phyloP scores from a whole-genome alignment of 1,139 yeast species.

The Nadsonia commutata region DNA sequence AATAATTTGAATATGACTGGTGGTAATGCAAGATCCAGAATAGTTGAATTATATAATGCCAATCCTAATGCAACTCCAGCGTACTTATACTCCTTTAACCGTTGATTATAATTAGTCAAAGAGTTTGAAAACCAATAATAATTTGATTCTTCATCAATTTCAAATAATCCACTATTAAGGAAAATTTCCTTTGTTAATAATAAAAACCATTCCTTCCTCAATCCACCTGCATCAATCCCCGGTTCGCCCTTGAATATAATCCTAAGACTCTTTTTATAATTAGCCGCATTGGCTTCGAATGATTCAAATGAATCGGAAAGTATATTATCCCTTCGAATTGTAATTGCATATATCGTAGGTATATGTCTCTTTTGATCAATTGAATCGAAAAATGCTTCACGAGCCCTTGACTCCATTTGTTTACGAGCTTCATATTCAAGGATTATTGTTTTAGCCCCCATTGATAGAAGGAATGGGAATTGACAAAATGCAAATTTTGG shows the following conservation, averaged over 20 bases:
- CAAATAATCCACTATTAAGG: constrained; percentile 29
- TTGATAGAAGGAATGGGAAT: constrained; percentile 65
- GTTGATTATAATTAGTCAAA: constrained; percentile 22
- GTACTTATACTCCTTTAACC: constrained; percentile 44
- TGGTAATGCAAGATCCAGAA: constrained; percentile 68
- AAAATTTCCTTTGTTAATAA: constrained; percentile 57
- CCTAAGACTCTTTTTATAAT: constrained; percentile 58
- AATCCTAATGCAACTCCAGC: constrained; percentile 80
- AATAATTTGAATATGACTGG: constrained; percentile 61
- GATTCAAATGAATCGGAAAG: constrained; percentile 64
- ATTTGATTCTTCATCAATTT: constrained; percentile 52
- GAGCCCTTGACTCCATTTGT: constrained; percentile 78
- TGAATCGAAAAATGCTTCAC: constrained; percentile 73
- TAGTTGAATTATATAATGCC: constrained; percentile 82
- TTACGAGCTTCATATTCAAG: constrained; percentile 71
- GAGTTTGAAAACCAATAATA: constrained; percentile 53
- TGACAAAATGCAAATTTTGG: constrained; percentile 40
- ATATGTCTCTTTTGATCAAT: constrained; percentile 45
- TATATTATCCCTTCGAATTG: constrained; percentile 51
- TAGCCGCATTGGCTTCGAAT: constrained; percentile 41
- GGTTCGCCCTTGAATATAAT: constrained; percentile 78
- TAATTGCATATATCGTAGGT: constrained; percentile 54
- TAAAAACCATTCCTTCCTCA: constrained; percentile 84
- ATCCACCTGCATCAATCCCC: constrained; percentile 91
- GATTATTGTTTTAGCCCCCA: constrained; percentile 70